These are phyloP conservation scores for Kitagawia praeruptora DNA, from an alignment of 129 eudicot genomes.

Conservation along the genomic window DNA sequence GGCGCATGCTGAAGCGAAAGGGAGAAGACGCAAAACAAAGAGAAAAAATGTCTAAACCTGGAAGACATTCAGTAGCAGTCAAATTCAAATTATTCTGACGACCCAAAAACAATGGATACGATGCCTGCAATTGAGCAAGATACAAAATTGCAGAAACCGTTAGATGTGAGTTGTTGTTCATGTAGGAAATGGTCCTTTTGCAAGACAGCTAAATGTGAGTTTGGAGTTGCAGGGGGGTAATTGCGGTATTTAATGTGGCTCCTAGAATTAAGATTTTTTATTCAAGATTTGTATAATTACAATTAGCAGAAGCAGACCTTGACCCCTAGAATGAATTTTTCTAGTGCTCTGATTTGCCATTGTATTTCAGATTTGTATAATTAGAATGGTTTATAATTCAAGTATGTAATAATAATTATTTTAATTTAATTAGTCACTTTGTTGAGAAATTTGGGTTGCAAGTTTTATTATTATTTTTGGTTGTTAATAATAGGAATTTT, in stretches of 20 bases:
- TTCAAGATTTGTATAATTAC: too few species aligned
- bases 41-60: constrained; percentile 33
- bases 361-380: too few species aligned
- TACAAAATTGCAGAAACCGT: constrained; percentile 12
- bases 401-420: too few species aligned
- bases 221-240: constrained; percentile 44
- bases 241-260: constrained; percentile 54
- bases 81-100: constrained; percentile 11
- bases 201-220: constrained; percentile 76
- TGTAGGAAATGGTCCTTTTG: constrained; percentile 62
- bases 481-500: too few species aligned
- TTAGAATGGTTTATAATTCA: too few species aligned
- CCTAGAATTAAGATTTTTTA: too few species aligned
- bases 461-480: too few species aligned
- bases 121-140: constrained; percentile 23
- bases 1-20: constrained; percentile 17
- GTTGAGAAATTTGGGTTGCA: too few species aligned
- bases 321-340: too few species aligned
- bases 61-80: constrained; percentile 6
- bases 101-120: constrained; percentile 6
- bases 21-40: constrained; percentile 15
- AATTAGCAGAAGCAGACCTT: too few species aligned
- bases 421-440: too few species aligned
- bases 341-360: too few species aligned
- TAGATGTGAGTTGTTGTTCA: constrained; percentile 43